Evolutionary conservation across 2,329 filamentous ascomycete species (phyloP).

Genomic region (Dactylonectria macrodidyma): DNA sequence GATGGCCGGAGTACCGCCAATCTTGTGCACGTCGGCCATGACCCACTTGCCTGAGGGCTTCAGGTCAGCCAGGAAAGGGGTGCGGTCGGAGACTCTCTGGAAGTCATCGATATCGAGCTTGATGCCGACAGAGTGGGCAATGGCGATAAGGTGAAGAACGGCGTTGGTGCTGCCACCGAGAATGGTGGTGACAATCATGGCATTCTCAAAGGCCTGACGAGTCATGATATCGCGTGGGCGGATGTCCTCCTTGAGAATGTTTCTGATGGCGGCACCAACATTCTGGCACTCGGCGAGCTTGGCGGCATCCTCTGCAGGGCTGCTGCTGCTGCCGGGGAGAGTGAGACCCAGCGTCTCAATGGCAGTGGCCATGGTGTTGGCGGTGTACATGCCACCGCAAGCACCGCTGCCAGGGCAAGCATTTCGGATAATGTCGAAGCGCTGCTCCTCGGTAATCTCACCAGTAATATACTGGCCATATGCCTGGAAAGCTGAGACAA

Average conservation of each 20-base stretch:
- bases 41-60: slow-evolving; percentile 91
- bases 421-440: slow-evolving; percentile 94
- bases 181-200: slow-evolving; percentile 87
- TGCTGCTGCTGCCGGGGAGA: slow-evolving; percentile 86
- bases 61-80: slow-evolving; percentile 84
- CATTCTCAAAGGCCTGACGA: slow-evolving; percentile 85
- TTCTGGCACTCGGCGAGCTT: slow-evolving; percentile 82
- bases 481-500: slow-evolving; percentile 97
- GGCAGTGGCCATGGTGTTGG: slow-evolving; percentile 93
- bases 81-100: slow-evolving; percentile 84
- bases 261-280: slow-evolving; percentile 81
- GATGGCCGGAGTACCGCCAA: slow-evolving; percentile 88
- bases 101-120: slow-evolving; percentile 90
- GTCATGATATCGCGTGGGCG: slow-evolving; percentile 84
- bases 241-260: slow-evolving; percentile 82
- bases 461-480: slow-evolving; percentile 96
- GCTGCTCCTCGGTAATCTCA: slow-evolving; percentile 90
- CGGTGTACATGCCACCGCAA: slow-evolving; percentile 92
- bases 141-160: slow-evolving; percentile 87
- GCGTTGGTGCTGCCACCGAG: slow-evolving; percentile 90
- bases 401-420: slow-evolving; percentile 80
- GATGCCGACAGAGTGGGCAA: slow-evolving; percentile 85
- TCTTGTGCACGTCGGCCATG: slow-evolving; percentile 87
- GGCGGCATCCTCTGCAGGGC: slow-evolving; percentile 79
- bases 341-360: slow-evolving; percentile 93